Base-by-base conservation (phyloP, 306 rosid species). In the Casuarina cunninghamiana region DNA sequence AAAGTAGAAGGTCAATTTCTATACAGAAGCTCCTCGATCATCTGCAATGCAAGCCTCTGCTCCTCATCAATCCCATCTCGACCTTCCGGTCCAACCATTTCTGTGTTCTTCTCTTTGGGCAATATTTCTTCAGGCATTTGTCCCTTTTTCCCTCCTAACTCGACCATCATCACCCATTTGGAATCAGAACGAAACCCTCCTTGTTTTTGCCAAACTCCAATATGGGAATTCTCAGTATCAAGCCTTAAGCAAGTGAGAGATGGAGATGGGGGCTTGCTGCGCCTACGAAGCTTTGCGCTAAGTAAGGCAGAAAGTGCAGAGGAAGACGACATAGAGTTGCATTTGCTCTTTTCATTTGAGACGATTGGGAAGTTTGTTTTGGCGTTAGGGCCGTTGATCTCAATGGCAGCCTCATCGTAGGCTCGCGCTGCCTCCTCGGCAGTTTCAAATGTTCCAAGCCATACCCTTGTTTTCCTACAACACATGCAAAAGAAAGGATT, bases 371-470 rank as follows among this genome's bases (percentile, higher is more conserved):
- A 93, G 81, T 93, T 93, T 42, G 92, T 93, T 74, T 93, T 93
- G 77, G 97, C 97, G 38, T 88, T 91, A 42, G 89, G 84, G 8
- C 97, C 97, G 67, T 88, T 89, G 91, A 93, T 89, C 83, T 89
- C 75, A 73, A 91, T 70, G 38, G 97, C 97, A 37, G 97, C 97
- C 69, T 94, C 96, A 62, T 94, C 97, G 38, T 94, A 94, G 19
- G 98, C 98, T 85, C 88, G 73, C 0, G 97, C 98, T 39, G 98
- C 98, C 50, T 89, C 93, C 79, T 92, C 98, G 1, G 98, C 98
- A 4, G 88, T 89, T 41, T 89, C 94, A 72, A 86, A 92, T 54
- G 98, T 94, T 67, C 98, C 98, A 19, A 94, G 89, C 98, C 98
- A 92, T 77, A 92, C 94, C 89, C 98, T 94, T 75, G 86, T 94